Evolutionary conservation across 768 basidiomycete species (phyloP).

Genomic region (Tricholoma hemisulphureum): DNA sequence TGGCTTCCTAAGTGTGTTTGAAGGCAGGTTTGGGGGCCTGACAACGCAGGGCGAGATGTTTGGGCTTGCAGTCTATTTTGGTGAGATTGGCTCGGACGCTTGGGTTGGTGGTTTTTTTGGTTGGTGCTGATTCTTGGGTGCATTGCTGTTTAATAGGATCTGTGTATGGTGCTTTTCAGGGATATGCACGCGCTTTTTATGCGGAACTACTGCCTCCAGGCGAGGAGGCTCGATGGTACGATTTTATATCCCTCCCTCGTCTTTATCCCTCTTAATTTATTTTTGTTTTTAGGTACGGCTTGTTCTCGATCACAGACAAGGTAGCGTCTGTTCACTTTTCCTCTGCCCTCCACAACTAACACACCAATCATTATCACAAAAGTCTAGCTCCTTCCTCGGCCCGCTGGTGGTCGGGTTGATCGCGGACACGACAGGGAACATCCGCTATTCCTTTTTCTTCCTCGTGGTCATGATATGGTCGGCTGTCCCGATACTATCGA

Average conservation of each 20-base stretch:
- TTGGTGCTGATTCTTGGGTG: background rate
- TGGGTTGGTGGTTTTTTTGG: background rate
- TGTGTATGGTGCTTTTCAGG: conserved; percentile 89
- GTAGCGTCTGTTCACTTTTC: conserved; percentile 32
- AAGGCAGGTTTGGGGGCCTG: conserved; percentile 65
- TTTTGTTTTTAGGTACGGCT: conserved; percentile 46
- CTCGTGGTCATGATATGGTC: conserved; percentile 77
- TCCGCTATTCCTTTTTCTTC: conserved; percentile 89
- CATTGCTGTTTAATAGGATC: no score
- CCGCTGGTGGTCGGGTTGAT: conserved; percentile 87
- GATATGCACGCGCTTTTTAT: conserved; percentile 84
- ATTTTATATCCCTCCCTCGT: background rate
- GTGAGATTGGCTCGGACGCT: conserved; percentile 45
- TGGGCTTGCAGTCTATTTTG: conserved; percentile 77
- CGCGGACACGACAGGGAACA: conserved; percentile 86
- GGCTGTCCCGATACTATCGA: conserved; percentile 71
- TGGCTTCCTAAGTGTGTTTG: conserved; percentile 64
- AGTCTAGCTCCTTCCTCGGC: conserved; percentile 92
- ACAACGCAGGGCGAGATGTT: conserved; percentile 86
- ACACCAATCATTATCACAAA: background rate
- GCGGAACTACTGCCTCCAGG: conserved; percentile 83
- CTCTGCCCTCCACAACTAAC: conserved; percentile 6
- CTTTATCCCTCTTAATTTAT: background rate
- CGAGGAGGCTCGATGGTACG: conserved; percentile 87
- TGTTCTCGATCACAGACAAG: conserved; percentile 92